Percentiles rank a stretch among this genome's conserved stretches.
Evolutionary conservation across 2,329 filamentous ascomycete genomes (phyloP).

Genomic region (Stagonosporopsis cucurbitacearum): DNA sequence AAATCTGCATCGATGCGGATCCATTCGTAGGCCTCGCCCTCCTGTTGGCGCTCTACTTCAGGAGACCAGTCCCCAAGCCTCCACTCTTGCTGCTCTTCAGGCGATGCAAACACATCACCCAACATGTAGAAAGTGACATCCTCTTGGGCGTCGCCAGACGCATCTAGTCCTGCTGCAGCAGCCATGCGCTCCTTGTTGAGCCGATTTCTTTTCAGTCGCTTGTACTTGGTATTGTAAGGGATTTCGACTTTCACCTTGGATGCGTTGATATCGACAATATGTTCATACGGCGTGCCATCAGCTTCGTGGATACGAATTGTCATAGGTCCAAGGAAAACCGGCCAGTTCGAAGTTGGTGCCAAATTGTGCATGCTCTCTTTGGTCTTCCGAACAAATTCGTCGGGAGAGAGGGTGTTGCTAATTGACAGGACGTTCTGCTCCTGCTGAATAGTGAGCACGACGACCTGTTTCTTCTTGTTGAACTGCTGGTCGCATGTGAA

Average conservation of each 20-base stretch:
- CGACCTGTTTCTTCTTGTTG: slow-evolving; percentile 96
- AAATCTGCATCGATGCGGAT: slow-evolving; percentile 98
- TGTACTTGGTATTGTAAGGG: slow-evolving; percentile 99
- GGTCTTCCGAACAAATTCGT: slow-evolving; percentile 82
- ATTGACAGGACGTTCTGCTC: slow-evolving; percentile 40
- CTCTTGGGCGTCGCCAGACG: slow-evolving; percentile 68
- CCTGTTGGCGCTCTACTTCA: slow-evolving; percentile 89
- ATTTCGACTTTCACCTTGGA: slow-evolving; percentile 87
- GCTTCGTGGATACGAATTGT: slow-evolving; percentile 98
- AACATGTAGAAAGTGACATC: slow-evolving; percentile 89
- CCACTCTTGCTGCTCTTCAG: slow-evolving; percentile 85
- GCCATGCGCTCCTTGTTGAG: slow-evolving; percentile 79
- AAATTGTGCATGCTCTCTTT: slow-evolving; percentile 78
- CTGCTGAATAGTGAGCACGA: slow-evolving; percentile 89
- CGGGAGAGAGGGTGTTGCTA: slow-evolving; percentile 63
- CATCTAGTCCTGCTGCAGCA: slow-evolving; percentile 68
- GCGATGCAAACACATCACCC: slow-evolving; percentile 84
- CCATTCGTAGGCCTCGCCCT: slow-evolving; percentile 97
- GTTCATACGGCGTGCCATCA: slow-evolving; percentile 96
- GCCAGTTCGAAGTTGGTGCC: slow-evolving; percentile 71
- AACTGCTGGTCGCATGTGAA: slow-evolving; percentile 89
- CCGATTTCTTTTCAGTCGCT: slow-evolving; percentile 87
- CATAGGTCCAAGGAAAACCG: slow-evolving; percentile 94
- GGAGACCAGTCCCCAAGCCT: slow-evolving; percentile 85
- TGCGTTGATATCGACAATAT: slow-evolving; percentile 95